Evolutionary conservation across 228 moss, liverwort and hornwort species (phyloP).

Genomic region (Sphagnum fallax): DNA sequence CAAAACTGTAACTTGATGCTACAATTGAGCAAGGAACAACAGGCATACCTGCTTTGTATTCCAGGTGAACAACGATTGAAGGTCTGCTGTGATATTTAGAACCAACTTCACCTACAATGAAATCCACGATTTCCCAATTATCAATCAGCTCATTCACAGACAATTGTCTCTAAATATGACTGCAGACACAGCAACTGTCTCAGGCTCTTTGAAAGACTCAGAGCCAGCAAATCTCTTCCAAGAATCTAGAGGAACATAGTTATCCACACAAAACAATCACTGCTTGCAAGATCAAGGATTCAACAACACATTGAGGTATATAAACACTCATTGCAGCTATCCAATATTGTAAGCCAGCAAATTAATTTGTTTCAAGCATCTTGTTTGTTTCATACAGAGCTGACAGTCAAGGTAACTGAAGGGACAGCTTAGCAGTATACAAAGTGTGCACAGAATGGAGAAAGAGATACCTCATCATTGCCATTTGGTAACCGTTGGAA

Average conservation of each 20-base stretch:
- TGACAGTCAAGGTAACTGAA: too few relatives aligned
- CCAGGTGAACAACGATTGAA: constrained; percentile 93
- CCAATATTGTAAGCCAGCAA: too few relatives aligned
- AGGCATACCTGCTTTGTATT: constrained; percentile 79
- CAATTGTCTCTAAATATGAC: background rate
- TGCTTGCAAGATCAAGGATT: background rate
- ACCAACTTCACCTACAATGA: constrained; percentile 51
- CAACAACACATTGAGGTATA: background rate
- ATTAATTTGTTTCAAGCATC: too few relatives aligned
- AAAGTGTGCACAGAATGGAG: background rate
- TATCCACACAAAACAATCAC: background rate
- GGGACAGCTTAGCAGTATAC: background rate
- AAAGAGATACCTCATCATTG: constrained; percentile 58
- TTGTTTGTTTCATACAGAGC: too few relatives aligned
- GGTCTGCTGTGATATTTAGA: constrained; percentile 74
- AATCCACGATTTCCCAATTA: background rate
- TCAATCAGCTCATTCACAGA: background rate
- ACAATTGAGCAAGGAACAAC: background rate
- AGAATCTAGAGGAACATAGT: background rate
- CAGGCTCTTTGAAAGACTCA: background rate
- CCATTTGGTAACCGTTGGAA: constrained; percentile 64
- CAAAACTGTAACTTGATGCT: background rate
- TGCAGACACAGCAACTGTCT: too few relatives aligned
- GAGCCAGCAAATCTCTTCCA: background rate
- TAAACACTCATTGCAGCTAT: background rate